Conservation (phyloP, 1,284 basidiomycete species). For the Taiwanofungus camphoratus region DNA sequence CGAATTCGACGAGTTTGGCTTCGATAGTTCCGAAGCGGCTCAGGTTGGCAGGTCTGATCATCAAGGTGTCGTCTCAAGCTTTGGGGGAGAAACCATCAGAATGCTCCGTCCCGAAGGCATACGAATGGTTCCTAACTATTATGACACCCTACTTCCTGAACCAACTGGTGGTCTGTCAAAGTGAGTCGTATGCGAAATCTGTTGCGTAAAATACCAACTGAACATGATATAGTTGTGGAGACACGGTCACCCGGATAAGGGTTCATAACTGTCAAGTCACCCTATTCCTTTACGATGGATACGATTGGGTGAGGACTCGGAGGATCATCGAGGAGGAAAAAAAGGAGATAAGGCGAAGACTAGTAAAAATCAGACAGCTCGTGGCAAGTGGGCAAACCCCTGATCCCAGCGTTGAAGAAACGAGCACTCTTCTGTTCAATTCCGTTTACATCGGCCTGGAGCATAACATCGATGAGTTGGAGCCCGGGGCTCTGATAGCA, state of each 20-base stretch:
- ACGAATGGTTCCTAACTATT: constrained; percentile 65
- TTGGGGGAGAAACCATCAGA: constrained; percentile 83
- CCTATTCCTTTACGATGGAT: constrained; percentile 83
- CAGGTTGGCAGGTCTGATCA: constrained; percentile 23
- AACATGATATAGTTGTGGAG: constrained; percentile 33
- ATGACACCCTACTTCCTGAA: constrained; percentile 61
- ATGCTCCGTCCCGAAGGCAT: constrained; percentile 59
- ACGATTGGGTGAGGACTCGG: constrained; percentile 88
- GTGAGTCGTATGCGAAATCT: constrained; percentile 32
- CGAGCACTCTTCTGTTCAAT: constrained; percentile 81
- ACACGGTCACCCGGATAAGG: constrained; percentile 47
- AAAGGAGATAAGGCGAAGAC: constrained; percentile 78
- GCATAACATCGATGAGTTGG: constrained; percentile 65
- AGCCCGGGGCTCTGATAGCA: constrained; percentile 73
- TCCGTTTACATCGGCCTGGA: constrained; percentile 88
- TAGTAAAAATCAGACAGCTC: constrained; percentile 90
- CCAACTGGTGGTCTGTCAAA: constrained; percentile 35
- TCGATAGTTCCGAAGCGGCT: constrained; percentile 34
- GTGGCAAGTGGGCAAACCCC: constrained; percentile 90
- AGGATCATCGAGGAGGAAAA: constrained; percentile 85
- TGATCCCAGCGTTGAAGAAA: constrained; percentile 76
- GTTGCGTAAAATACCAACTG: not conserved
- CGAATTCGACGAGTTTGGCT: constrained; percentile 57
- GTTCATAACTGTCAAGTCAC: constrained; percentile 58
- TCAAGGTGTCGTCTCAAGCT: constrained; percentile 51